Conservation (phyloP, 2,329 filamentous ascomycete genomes). For the Polytolypa hystricis region DNA sequence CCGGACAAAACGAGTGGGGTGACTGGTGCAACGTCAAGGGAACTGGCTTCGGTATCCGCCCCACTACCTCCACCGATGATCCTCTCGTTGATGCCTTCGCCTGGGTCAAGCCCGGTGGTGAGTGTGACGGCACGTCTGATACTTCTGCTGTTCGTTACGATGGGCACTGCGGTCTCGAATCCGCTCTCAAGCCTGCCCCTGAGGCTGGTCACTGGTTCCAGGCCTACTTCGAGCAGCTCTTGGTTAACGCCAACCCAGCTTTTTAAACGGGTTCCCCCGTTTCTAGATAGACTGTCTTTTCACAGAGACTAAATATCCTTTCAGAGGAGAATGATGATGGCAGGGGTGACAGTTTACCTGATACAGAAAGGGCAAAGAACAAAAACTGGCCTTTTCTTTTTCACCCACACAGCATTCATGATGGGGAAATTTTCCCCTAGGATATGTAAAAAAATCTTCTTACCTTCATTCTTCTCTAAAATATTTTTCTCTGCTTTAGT, state of each 20-base stretch:
- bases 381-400: no score
- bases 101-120: slow-evolving; percentile 58
- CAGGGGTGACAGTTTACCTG: no score
- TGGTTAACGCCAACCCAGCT: slow-evolving; percentile 24
- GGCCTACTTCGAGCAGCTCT: slow-evolving; percentile 29
- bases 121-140: slow-evolving; percentile 42
- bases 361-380: no score
- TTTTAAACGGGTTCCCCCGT: no score
- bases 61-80: slow-evolving; percentile 50
- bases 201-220: slow-evolving; percentile 60
- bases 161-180: slow-evolving; percentile 42
- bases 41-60: slow-evolving; percentile 55
- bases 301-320: no score
- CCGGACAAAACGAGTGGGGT: slow-evolving; percentile 45
- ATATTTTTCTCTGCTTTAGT: no score
- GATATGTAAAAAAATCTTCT: no score
- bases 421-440: no score
- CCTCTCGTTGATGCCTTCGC: slow-evolving; percentile 53
- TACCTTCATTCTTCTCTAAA: no score
- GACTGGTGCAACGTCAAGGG: slow-evolving; percentile 58
- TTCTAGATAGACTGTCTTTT: no score
- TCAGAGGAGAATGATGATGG: no score
- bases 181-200: slow-evolving; percentile 48
- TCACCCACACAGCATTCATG: no score
- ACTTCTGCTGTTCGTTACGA: slow-evolving; percentile 42